Base-by-base conservation (phyloP, 768 basidiomycete species). In the Phlebiopsis gigantea region DNA sequence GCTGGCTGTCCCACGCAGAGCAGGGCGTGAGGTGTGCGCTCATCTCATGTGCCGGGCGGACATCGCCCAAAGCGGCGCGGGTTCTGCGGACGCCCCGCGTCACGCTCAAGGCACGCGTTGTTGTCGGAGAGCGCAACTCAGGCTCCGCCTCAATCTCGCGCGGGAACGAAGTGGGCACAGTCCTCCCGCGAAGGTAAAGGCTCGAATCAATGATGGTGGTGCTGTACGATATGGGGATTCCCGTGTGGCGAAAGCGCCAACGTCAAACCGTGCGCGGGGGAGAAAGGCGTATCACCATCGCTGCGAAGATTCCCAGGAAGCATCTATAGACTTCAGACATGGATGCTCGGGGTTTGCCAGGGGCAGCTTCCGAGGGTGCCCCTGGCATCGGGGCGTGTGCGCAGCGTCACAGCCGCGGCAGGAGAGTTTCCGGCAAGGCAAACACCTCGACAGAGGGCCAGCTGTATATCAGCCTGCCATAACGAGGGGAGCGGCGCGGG, bases 141-240 rank as follows among this genome's bases (percentile, higher is more conserved):
- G n/a, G n/a, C n/a, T n/a, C n/a, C n/a, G n/a, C n/a, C n/a, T n/a
- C n/a, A n/a, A n/a, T n/a, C n/a, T n/a, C n/a, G n/a, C n/a, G n/a
- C n/a, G n/a, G n/a, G n/a, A n/a, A n/a, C n/a, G n/a, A n/a, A n/a
- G n/a, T n/a, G n/a, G n/a, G n/a, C n/a, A n/a, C n/a, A n/a, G n/a
- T n/a, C n/a, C 54, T 56, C 54, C 54, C 54, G 54, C 54, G 54
- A 56, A 56, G 54, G 26, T 56, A 15, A 19, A 29, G 6, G 8
- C 22, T 42, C n/a, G 51, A 43, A 42, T 30, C 28, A 48, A 21
- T 39, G 34, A 45, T 21, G 24, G 25, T 25, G 3, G 26, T 30
- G 26, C 45, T 8, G 15, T 19, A 24, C 5, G 45, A 22, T 4
- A 29, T 29, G 47, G 47, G 21, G 21, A 30, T 12, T 29, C 15